Percentiles rank a stretch among this genome's conserved stretches.
phyloP scores from a whole-genome alignment of 2,329 filamentous ascomycete species.

The Dendrostoma leiphaemia region DNA sequence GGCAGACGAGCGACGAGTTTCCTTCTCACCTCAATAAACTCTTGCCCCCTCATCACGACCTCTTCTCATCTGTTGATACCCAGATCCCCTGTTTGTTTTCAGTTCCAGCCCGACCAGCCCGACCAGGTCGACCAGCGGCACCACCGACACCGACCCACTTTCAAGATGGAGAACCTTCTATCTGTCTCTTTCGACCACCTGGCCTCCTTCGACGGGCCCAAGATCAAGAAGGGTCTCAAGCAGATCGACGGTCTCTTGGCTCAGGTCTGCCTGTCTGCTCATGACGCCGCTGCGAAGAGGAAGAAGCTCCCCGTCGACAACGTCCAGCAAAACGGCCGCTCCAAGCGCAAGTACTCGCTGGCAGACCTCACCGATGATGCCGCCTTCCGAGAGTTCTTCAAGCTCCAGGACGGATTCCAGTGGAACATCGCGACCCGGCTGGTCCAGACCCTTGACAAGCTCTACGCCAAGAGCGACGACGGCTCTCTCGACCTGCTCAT shows the following conservation, averaged over 20 bases:
- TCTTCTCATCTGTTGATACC: background rate
- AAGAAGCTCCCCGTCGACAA: constrained; percentile 28
- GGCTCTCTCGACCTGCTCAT: constrained; percentile 87
- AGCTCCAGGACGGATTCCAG: constrained; percentile 94
- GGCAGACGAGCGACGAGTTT: background rate
- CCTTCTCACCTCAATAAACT: background rate
- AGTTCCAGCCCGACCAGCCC: too few relatives aligned
- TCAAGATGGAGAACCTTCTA: constrained; percentile 84
- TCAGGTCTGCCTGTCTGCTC: constrained; percentile 80
- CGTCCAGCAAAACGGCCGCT: background rate
- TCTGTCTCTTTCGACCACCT: constrained; percentile 96
- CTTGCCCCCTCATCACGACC: background rate
- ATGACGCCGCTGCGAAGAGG: constrained; percentile 28
- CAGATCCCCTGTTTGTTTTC: too few relatives aligned
- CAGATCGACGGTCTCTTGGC: constrained; percentile 93
- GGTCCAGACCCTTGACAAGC: constrained; percentile 79
- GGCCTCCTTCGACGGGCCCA: constrained; percentile 83
- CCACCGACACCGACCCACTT: constrained; percentile 11
- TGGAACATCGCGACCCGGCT: constrained; percentile 93
- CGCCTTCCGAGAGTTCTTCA: constrained; percentile 93
- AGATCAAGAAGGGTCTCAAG: constrained; percentile 89
- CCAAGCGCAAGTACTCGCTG: constrained; percentile 36
- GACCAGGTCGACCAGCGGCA: background rate
- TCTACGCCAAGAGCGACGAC: constrained; percentile 79
- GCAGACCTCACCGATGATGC: constrained; percentile 74